These are phyloP conservation scores for Gryganskiella cystojenkinii DNA, from an alignment of 192 early-diverging fungal genomes.

Conservation along the genomic window DNA sequence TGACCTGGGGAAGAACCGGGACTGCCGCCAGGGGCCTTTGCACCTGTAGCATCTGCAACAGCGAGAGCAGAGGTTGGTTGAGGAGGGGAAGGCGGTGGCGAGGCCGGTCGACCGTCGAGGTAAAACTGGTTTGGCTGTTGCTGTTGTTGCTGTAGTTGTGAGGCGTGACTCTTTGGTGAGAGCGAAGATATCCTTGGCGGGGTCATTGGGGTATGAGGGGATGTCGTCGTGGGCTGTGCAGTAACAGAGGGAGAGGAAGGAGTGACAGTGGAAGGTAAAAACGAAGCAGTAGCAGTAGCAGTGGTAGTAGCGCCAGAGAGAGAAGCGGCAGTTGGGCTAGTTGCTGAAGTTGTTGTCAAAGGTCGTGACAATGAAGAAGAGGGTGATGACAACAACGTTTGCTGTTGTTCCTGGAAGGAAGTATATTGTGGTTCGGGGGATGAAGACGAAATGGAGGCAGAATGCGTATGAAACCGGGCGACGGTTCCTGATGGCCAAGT, in stretches of 20 bases:
- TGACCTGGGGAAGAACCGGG: no score
- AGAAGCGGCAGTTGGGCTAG: conserved; percentile 18
- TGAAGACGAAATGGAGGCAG: not conserved
- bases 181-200: conserved; percentile 44
- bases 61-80: not conserved
- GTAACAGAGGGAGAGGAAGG: not conserved
- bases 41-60: no score
- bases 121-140: no score
- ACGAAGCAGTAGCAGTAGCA: not conserved
- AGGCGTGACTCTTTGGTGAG: conserved; percentile 5
- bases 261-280: not conserved
- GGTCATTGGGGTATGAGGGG: conserved; percentile 28
- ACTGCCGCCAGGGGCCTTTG: conserved; percentile 4
- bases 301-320: conserved; percentile 15
- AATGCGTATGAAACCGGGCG: conserved; percentile 25
- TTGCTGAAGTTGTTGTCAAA: not conserved
- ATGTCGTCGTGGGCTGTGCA: not conserved
- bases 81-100: conserved; percentile 24
- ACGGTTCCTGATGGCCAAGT: not conserved
- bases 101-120: not conserved
- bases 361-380: no score
- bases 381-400: no score
- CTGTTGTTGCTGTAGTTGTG: conserved; percentile 4
- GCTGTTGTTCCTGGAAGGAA: no score
- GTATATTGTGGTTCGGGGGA: not conserved